A percentile compares a stretch with the other conserved stretches of the same genome.
phyloP scores from a whole-genome alignment of 2,329 filamentous ascomycete species.

The Cladobotryum protrusum region DNA sequence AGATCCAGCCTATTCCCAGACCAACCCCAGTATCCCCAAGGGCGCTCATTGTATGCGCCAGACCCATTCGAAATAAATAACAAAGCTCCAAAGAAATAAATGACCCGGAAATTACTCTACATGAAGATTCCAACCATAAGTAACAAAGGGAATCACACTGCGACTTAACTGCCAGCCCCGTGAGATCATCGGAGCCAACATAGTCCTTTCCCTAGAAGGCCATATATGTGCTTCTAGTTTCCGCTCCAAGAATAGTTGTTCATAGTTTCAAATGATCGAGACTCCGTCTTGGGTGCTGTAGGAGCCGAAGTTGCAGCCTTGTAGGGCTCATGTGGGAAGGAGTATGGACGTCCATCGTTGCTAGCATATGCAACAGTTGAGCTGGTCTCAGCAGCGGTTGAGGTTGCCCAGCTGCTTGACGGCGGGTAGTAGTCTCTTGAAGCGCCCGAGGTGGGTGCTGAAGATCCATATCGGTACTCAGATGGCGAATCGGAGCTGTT shows the following conservation, averaged over 20 bases:
- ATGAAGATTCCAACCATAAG: background rate
- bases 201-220: background rate
- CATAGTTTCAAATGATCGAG: conserved; percentile 42
- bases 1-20: no score
- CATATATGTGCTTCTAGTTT: conserved; percentile 33
- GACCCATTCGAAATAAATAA: no score
- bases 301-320: conserved; percentile 27
- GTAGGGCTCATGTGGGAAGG: conserved; percentile 43
- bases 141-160: no score
- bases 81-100: no score
- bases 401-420: conserved; percentile 46
- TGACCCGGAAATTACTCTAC: background rate
- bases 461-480: conserved; percentile 52
- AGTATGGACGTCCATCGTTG: conserved; percentile 42
- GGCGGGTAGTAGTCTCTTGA: conserved; percentile 50
- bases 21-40: no score
- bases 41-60: no score
- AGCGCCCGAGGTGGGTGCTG: conserved; percentile 20
- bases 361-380: conserved; percentile 40
- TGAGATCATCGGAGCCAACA: no score
- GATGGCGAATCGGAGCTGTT: conserved; percentile 40
- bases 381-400: conserved; percentile 41
- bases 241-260: conserved; percentile 54
- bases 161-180: no score
- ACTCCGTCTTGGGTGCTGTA: conserved; percentile 28